Conservation (phyloP, 2,329 filamentous ascomycete genomes). For the Mollisiaceae sp. region DNA sequence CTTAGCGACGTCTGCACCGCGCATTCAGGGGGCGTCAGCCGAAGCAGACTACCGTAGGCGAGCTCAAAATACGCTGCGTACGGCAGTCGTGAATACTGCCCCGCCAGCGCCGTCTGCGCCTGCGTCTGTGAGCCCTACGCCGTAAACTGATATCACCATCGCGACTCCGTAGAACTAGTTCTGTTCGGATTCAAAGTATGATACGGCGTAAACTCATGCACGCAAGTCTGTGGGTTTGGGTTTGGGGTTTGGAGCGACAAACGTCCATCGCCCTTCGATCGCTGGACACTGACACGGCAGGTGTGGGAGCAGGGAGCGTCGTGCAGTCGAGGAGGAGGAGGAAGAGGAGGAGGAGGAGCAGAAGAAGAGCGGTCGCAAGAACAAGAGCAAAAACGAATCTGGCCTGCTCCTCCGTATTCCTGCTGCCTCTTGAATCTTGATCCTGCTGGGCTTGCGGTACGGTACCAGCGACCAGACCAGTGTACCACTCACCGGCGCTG, state of each 20-base stretch:
- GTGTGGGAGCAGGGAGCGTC: constrained; percentile 9
- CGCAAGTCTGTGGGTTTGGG: constrained; percentile 4
- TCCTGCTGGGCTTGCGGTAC: neutral
- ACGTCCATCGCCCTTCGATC: neutral
- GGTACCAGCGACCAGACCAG: neutral
- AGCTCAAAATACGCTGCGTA: constrained; percentile 1
- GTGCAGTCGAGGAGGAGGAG: neutral
- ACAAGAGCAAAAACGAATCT: neutral
- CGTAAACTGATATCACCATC: too few species aligned
- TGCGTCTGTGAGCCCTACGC: too few species aligned
- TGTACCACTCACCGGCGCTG: constrained; percentile 3
- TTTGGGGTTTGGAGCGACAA: neutral
- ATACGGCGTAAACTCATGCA: constrained; percentile 2
- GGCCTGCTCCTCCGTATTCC: neutral
- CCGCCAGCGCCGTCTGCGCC: neutral
- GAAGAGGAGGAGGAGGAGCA: neutral
- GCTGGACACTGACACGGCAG: neutral
- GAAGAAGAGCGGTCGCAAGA: neutral
- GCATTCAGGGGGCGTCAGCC: too few species aligned
- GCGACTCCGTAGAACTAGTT: neutral
- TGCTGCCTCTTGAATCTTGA: neutral
- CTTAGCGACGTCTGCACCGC: neutral
- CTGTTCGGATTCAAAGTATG: neutral
- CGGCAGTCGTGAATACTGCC: constrained; percentile 3
- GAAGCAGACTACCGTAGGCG: neutral